phyloP scores from a whole-genome alignment of 805 yeast species.

The Yamadazyma paraphyllophila region DNA sequence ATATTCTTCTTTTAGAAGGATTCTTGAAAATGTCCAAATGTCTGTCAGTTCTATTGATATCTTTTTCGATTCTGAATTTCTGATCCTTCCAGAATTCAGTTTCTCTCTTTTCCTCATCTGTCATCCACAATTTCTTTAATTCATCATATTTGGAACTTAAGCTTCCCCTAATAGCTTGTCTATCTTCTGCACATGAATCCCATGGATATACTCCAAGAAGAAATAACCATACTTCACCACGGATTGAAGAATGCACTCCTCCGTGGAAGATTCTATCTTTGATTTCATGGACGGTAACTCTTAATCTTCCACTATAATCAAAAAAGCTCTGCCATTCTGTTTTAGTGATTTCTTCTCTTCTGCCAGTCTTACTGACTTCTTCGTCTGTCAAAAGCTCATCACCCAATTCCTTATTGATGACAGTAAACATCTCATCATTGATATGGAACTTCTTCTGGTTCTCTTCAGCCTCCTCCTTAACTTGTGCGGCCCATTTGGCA shows the following conservation, averaged over 20 bases:
- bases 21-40: constrained; percentile 59
- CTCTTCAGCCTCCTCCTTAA: constrained; percentile 83
- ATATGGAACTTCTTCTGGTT: constrained; percentile 51
- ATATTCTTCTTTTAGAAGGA: constrained; percentile 29
- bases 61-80: constrained; percentile 85
- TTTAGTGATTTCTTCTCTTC: constrained; percentile 63
- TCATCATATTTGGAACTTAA: constrained; percentile 60
- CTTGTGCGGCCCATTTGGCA: constrained; percentile 96
- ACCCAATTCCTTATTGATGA: constrained; percentile 62
- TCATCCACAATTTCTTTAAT: constrained; percentile 69
- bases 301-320: constrained; percentile 72
- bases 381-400: constrained; percentile 54
- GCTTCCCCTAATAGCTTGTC: constrained; percentile 56
- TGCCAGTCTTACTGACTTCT: constrained; percentile 58
- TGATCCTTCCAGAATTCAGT: constrained; percentile 85
- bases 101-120: constrained; percentile 47
- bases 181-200: constrained; percentile 73
- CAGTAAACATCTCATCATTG: constrained; percentile 57
- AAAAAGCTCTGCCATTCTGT: constrained; percentile 86
- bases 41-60: constrained; percentile 88
- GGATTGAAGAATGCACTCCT: constrained; percentile 58
- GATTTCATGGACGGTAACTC: constrained; percentile 73
- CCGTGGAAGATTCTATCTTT: constrained; percentile 88
- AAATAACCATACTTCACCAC: constrained; percentile 84
- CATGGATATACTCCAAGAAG: constrained; percentile 83